phyloP scores from a whole-genome alignment of 331 rosid genomes.

The Erythrophleum ivorense region DNA sequence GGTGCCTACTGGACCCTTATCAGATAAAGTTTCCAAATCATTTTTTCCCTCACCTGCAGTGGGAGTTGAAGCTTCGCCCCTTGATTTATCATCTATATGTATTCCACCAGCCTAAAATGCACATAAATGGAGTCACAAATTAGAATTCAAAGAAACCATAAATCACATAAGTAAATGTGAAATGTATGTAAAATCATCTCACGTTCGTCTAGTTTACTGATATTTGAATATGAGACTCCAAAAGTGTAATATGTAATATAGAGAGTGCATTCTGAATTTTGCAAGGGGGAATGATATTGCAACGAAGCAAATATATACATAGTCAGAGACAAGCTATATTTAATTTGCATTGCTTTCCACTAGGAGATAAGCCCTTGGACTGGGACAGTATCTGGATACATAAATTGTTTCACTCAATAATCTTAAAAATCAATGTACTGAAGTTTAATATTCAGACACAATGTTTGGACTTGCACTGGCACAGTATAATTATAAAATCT shows the following conservation, averaged over 20 bases:
- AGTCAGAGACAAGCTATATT: constrained; percentile 20
- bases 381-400: background rate
- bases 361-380: background rate
- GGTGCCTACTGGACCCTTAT: constrained; percentile 24
- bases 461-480: constrained; percentile 1
- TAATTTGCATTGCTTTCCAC: constrained; percentile 9
- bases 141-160: constrained; percentile 22
- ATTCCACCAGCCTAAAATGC: constrained; percentile 44
- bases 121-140: constrained; percentile 20
- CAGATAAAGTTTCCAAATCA: constrained; percentile 24
- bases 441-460: constrained; percentile 18
- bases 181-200: constrained; percentile 11
- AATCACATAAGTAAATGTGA: constrained; percentile 2
- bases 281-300: background rate
- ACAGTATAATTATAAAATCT: background rate
- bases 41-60: constrained; percentile 22
- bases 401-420: background rate
- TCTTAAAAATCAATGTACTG: constrained; percentile 12
- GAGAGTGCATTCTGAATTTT: constrained; percentile 11
- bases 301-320: background rate
- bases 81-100: constrained; percentile 18
- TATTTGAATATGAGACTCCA: background rate
- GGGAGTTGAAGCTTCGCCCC: background rate
- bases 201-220: constrained; percentile 16
- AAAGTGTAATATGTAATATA: constrained; percentile 16